Percentiles rank a stretch among this genome's conserved stretches.
phyloP scores from a whole-genome alignment of 257 asterid species.

The Linaria vulgaris region DNA sequence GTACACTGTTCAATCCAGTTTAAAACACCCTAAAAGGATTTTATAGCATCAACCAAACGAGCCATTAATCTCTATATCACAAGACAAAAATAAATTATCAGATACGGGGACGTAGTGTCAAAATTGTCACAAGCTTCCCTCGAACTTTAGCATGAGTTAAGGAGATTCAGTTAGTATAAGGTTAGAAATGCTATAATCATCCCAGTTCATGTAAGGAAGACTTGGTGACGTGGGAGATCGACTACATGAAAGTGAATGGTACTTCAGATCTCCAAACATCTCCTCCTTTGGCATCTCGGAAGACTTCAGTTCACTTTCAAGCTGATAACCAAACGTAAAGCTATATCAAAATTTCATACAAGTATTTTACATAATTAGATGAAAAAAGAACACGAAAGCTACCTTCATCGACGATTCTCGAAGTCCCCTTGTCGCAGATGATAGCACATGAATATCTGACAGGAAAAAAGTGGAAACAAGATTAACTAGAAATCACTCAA shows the following conservation, averaged over 20 bases:
- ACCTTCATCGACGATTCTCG: constrained; percentile 47
- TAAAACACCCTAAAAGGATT: no score
- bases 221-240: constrained; percentile 56
- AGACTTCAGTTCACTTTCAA: constrained; percentile 33
- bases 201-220: constrained; percentile 43
- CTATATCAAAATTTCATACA: background rate
- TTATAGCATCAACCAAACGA: no score
- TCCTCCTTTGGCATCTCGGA: constrained; percentile 49
- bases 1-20: no score
- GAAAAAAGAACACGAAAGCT: constrained; percentile 7
- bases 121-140: background rate
- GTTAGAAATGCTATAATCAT: constrained; percentile 37
- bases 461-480: background rate
- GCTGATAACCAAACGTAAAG: constrained; percentile 27
- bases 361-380: background rate
- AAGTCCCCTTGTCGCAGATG: constrained; percentile 33
- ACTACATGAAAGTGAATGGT: constrained; percentile 43
- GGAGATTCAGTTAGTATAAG: constrained; percentile 48
- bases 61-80: no score
- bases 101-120: constrained; percentile 23
- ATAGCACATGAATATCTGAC: constrained; percentile 28
- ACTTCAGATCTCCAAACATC: constrained; percentile 25
- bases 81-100: constrained; percentile 1
- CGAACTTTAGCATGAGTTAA: constrained; percentile 22
- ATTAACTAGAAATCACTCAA: constrained; percentile 5